A percentile compares a stretch with the other conserved stretches of the same genome.
phyloP scores from a whole-genome alignment of 2,329 filamentous ascomycete genomes.

The Colletotrichum lindemuthianum region DNA sequence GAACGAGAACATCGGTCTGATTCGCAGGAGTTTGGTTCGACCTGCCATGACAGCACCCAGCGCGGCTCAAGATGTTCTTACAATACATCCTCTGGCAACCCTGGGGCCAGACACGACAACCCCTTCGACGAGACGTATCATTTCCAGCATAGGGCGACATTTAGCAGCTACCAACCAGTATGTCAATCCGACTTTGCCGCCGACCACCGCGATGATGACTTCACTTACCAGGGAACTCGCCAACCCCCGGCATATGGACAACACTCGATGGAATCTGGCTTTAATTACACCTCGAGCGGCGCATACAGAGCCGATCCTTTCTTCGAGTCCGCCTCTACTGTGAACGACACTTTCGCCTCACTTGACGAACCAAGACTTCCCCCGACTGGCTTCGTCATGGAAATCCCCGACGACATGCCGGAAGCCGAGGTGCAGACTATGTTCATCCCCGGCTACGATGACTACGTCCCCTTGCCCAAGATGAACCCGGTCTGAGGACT shows the following conservation, averaged over 20 bases:
- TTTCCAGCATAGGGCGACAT: not conserved
- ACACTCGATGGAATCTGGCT: not conserved
- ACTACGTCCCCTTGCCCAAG: constrained; percentile 24
- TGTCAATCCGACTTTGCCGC: too few species aligned
- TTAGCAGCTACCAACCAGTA: not conserved
- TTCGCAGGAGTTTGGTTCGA: too few species aligned
- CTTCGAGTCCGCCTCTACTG: constrained; percentile 9
- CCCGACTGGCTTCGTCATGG: constrained; percentile 24
- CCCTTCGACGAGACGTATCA: not conserved
- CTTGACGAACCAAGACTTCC: constrained; percentile 13
- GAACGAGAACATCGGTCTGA: too few species aligned
- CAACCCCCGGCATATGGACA: too few species aligned
- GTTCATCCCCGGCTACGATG: constrained; percentile 31
- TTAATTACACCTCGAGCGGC: not conserved
- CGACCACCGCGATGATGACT: too few species aligned
- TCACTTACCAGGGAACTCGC: too few species aligned
- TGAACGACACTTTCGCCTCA: not conserved
- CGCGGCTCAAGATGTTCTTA: too few species aligned
- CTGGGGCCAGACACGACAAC: not conserved
- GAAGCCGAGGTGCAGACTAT: constrained; percentile 29
- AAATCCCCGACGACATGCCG: constrained; percentile 31
- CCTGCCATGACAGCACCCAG: too few species aligned
- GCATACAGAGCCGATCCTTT: not conserved
- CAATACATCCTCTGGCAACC: too few species aligned
- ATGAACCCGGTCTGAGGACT: not conserved